Base-by-base conservation (phyloP, 1,284 basidiomycete species). In the Malassezia caprae region DNA sequence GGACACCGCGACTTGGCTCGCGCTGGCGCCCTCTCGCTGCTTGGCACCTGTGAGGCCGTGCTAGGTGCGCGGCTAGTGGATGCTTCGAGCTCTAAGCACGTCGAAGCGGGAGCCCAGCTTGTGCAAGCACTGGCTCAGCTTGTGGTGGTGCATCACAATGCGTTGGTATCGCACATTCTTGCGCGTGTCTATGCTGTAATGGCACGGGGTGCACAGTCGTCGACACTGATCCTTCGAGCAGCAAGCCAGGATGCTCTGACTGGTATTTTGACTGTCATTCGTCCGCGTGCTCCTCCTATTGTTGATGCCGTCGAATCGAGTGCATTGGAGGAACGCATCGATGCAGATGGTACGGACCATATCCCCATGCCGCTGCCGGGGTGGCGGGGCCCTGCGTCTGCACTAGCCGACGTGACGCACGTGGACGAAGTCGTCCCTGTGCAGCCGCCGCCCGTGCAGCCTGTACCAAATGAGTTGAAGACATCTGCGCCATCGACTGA, bases 41-140 rank as follows among this genome's bases (percentile, higher is more conserved):
- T 66, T 2, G 62, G 61, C 12, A 39, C 64, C 2, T 52, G 59
- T 12, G 66, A 68, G 44, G 56, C 58, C 13, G 53, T 64, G 1
- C 30, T 61, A n/a, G 61, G 61, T 30, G 28, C 34, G 8, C 45
- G 53, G 4, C n/a, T 51, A 8, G 27, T 57, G 13, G 43, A 41
- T 32, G 32, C 21, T 3, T 11, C 15, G 21, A 21, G 6, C 8
- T 1, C 30, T 12, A 24, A 32, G 13, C 31, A 23, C 21, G 17
- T 26, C 11, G 37, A 30, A n/a, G 42, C 23, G 1, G 11, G 19
- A 8, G 24, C 45, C 2, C 10, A n/a, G 11, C 23, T 50, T n/a
- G 19, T 47, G 2, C 12, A 27, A 3, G 34, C 41, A 10, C 23
- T 57, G 2, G n/a, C 27, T 6, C 11, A 17, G 19, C 31, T 48